Evolutionary conservation across 805 yeast genomes (phyloP).

Genomic region (Wickerhamiella azyma): DNA sequence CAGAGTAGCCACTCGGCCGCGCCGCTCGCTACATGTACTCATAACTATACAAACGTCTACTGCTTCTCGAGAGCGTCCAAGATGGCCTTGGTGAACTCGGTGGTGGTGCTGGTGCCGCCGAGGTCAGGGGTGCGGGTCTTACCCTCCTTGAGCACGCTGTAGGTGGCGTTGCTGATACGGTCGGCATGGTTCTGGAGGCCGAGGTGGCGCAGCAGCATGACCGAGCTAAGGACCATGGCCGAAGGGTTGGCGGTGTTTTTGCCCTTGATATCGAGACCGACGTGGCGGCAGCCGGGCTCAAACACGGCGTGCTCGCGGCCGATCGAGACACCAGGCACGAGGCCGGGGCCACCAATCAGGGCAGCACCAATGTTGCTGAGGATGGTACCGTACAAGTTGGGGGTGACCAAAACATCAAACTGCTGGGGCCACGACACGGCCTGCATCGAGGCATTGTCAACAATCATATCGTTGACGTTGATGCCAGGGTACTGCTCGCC

Average conservation of each 20-base stretch:
- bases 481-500: constrained; percentile 76
- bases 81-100: constrained; percentile 89
- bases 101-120: constrained; percentile 80
- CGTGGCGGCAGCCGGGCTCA: constrained; percentile 99
- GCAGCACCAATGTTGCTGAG: constrained; percentile 97
- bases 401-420: constrained; percentile 94
- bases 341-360: constrained; percentile 93
- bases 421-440: constrained; percentile 97
- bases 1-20: too few relatives aligned
- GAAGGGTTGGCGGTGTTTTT: constrained; percentile 95
- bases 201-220: constrained; percentile 88
- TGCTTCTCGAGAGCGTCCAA: constrained; percentile 45
- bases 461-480: constrained; percentile 81
- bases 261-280: constrained; percentile 92
- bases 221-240: constrained; percentile 86
- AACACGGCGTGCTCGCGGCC: constrained; percentile 97
- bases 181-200: constrained; percentile 78
- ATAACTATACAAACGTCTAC: not conserved
- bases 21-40: not conserved
- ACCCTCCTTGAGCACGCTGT: constrained; percentile 82
- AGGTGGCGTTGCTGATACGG: constrained; percentile 77
- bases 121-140: constrained; percentile 74
- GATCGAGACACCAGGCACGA: constrained; percentile 95
- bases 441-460: constrained; percentile 98
- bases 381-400: constrained; percentile 95